These are phyloP conservation scores for Salvia sclarea DNA, from an alignment of 305 asterid genomes.

Conservation along the genomic window DNA sequence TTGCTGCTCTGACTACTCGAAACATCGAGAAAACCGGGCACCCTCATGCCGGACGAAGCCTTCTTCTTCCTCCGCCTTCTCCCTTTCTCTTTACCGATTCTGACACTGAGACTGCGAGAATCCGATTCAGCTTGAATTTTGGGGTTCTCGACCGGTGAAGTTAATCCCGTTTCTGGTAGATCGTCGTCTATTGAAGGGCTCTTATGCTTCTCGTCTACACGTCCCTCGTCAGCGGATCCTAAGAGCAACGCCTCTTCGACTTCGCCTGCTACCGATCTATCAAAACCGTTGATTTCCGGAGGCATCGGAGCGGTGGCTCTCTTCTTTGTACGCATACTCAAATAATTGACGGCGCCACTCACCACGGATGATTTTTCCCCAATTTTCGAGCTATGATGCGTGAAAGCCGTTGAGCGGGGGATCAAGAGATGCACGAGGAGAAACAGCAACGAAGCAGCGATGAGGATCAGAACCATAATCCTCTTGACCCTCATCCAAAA, in stretches of 20 bases:
- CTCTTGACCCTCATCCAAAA: constrained; percentile 65
- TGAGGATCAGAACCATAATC: constrained; percentile 38
- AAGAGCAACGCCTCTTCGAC: constrained; percentile 42
- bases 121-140: constrained; percentile 43
- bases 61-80: constrained; percentile 67
- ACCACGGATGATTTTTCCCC: constrained; percentile 40
- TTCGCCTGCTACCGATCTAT: constrained; percentile 45
- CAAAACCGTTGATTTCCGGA: constrained; percentile 37
- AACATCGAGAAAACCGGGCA: constrained; percentile 47
- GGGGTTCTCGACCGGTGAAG: constrained; percentile 39
- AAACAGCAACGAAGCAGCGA: constrained; percentile 49
- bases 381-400: constrained; percentile 39
- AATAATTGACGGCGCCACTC: constrained; percentile 35
- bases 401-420: constrained; percentile 41
- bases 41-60: constrained; percentile 44
- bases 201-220: constrained; percentile 30
- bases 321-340: constrained; percentile 28
- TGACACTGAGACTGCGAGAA: constrained; percentile 53
- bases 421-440: constrained; percentile 48
- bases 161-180: constrained; percentile 32
- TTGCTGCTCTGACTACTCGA: constrained; percentile 84
- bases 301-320: constrained; percentile 36
- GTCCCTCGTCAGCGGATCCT: constrained; percentile 40
- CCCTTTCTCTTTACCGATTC: constrained; percentile 66
- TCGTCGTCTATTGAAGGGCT: constrained; percentile 31